phyloP scores from a whole-genome alignment of 2,329 filamentous ascomycete genomes.

The Talaromyces sp. region DNA sequence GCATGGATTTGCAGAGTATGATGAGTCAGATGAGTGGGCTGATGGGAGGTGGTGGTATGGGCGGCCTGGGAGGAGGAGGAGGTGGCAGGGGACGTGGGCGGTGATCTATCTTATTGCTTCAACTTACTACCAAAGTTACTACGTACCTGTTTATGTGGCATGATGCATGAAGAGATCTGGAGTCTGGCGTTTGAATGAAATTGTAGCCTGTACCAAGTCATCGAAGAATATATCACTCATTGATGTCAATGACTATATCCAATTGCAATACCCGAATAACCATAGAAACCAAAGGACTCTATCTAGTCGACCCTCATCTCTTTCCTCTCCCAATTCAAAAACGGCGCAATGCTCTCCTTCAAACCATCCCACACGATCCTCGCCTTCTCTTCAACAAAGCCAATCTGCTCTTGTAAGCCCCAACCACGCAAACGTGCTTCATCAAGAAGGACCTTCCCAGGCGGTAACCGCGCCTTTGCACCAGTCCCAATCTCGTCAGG shows the following conservation, averaged over 20 bases:
- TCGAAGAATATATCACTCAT: background rate
- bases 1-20: slow-evolving; percentile 67
- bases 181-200: slow-evolving; percentile 6
- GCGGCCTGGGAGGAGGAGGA: slow-evolving; percentile 15
- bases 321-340: slow-evolving; percentile 21
- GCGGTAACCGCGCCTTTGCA: slow-evolving; percentile 23
- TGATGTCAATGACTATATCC: background rate
- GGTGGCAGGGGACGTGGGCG: slow-evolving; percentile 29
- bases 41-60: slow-evolving; percentile 36
- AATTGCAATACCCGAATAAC: background rate
- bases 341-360: slow-evolving; percentile 19
- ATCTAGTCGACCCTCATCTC: slow-evolving; percentile 23
- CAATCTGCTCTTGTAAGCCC: slow-evolving; percentile 22
- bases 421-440: slow-evolving; percentile 21
- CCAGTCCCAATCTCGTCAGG: slow-evolving; percentile 8
- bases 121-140: background rate
- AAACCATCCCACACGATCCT: slow-evolving; percentile 14
- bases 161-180: slow-evolving; percentile 11
- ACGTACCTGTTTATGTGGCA: background rate
- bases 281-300: background rate
- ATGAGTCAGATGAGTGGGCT: slow-evolving; percentile 71
- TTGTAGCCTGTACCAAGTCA: background rate
- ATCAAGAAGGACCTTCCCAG: slow-evolving; percentile 35
- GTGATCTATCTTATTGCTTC: background rate
- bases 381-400: slow-evolving; percentile 23